Evolutionary conservation across 2,329 filamentous ascomycete genomes (phyloP), one percentile per base, ranked within the genome.

Genomic region (Byssochlamys sp.): DNA sequence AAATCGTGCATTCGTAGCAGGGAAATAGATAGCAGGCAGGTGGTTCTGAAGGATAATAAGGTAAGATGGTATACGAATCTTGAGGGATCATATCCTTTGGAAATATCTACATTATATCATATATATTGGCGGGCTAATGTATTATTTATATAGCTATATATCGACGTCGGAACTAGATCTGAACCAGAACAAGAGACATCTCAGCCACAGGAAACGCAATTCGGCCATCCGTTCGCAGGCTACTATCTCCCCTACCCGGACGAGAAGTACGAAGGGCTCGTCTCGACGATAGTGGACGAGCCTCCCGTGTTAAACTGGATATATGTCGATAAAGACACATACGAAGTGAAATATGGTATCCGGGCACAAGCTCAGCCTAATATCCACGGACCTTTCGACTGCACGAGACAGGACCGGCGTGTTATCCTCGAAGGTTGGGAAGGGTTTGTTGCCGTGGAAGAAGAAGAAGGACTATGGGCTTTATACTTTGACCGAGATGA

Each of bases 351-450:
- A 59, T 82, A 84, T 64, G 80, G 81, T 6, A 82, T 83, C 14
- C 82, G 86, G 31, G 84, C 82, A 54, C 84, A 87, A 53, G 87
- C 85, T 19, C 75, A 84, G 28, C 80, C 76, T 19, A 86, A 91
- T 69, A 77, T 84, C 61, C 81, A 90, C 54, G 89, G 88, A 24
- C 84, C 85, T 11, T 92, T 87, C 85, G 85, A 88, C 65, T 91
- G 87, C 84, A 88, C 80, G 14, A 57, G 63, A 39, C 58, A 64
- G 35, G 65, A 67, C 48, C 54, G 59, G 45, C 74, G 80, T 45
- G 68, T 82, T 63, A 81, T 75, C 0, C 68, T 81, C 4, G 74
- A 77, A 28, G 74, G 39, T 11, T 57, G 54, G 35, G 58, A 58
- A 48, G 73, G 77, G 0, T 81, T 81, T 61, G 71, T 72, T 10